Evolutionary conservation across 768 basidiomycete species (phyloP).

Genomic region (Hydnum rufescens): DNA sequence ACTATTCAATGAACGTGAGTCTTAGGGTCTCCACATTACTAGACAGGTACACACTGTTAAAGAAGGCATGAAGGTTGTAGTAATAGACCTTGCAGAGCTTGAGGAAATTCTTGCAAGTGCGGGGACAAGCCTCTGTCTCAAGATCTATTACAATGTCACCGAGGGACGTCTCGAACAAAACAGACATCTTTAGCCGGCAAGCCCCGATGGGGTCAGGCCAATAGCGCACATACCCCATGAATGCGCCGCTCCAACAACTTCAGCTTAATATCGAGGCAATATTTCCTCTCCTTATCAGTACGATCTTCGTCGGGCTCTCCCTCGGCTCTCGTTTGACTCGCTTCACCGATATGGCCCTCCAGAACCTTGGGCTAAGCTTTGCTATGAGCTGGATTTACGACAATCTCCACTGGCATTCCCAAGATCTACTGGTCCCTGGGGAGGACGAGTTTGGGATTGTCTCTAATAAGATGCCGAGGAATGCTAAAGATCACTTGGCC

Average conservation of each 20-base stretch:
- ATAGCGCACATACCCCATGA: not conserved
- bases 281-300: not conserved
- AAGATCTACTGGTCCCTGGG: not conserved
- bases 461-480: too few species aligned
- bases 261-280: not conserved
- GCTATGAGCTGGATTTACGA: not conserved
- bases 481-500: too few species aligned
- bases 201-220: too few species aligned
- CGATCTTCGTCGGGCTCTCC: not conserved
- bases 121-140: conserved; percentile 77
- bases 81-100: conserved; percentile 96
- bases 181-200: conserved; percentile 73
- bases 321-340: not conserved
- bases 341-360: not conserved
- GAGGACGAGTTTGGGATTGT: not conserved
- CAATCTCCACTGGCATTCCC: not conserved
- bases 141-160: conserved; percentile 96
- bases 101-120: conserved; percentile 86
- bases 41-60: conserved; percentile 54
- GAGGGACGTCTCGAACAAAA: conserved; percentile 88
- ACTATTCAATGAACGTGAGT: conserved; percentile 28
- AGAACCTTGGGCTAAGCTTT: not conserved
- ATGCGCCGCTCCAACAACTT: too few species aligned
- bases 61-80: conserved; percentile 93
- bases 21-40: not conserved